These are phyloP conservation scores for Talaromyces liani DNA, from an alignment of 495 filamentous ascomycete species.

Conservation along the genomic window DNA sequence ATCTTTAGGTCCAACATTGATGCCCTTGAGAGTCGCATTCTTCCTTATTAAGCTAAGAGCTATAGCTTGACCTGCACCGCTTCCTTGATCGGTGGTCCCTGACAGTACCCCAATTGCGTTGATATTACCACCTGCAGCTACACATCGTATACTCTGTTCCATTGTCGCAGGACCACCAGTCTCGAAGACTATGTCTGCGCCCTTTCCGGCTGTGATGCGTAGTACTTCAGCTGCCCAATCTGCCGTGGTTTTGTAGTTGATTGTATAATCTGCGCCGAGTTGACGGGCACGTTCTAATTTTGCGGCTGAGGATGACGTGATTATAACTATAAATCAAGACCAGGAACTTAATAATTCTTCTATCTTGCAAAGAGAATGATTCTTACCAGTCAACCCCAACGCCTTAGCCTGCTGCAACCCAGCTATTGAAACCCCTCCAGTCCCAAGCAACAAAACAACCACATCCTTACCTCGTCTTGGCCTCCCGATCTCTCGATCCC, in stretches of 20 bases:
- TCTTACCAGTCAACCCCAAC: conserved; percentile 9
- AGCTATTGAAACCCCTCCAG: conserved; percentile 26
- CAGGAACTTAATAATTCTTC: not conserved
- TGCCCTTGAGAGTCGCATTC: not conserved
- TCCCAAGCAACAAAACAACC: conserved; percentile 27
- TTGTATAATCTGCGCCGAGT: conserved; percentile 15
- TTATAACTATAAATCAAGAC: conserved; percentile 16
- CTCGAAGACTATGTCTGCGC: conserved; percentile 38
- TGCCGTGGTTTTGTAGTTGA: conserved; percentile 25
- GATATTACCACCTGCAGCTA: conserved; percentile 54
- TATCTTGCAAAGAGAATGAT: not conserved
- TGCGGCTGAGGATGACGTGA: conserved; percentile 22
- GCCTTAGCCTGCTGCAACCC: conserved; percentile 21
- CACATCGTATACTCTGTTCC: conserved; percentile 43
- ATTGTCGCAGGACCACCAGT: conserved; percentile 45
- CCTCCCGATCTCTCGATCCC: conserved; percentile 15
- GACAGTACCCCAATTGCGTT: conserved; percentile 52
- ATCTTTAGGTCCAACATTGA: conserved; percentile 13
- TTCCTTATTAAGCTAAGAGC: not conserved
- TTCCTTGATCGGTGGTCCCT: not conserved
- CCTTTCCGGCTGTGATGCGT: conserved; percentile 21
- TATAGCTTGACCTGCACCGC: not conserved
- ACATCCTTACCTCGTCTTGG: not conserved
- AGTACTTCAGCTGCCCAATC: conserved; percentile 24
- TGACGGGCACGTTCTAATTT: conserved; percentile 17